Conservation (phyloP, 2,329 filamentous ascomycete genomes). For the Colletotrichum abscissum region DNA sequence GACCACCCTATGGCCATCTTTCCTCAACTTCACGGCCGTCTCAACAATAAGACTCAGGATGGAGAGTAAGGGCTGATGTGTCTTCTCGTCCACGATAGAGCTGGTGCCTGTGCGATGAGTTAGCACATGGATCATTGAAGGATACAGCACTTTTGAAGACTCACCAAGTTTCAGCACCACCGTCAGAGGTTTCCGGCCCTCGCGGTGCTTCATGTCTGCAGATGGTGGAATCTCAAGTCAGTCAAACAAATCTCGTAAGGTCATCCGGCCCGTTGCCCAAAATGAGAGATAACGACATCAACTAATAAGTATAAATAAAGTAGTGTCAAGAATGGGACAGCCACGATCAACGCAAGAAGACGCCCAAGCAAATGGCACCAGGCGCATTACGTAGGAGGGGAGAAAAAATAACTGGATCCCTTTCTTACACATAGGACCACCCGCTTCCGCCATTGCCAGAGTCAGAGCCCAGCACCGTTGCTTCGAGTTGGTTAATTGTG, state of each 20-base stretch:
- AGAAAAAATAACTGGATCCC: constrained; percentile 30
- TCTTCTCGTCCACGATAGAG: constrained; percentile 98
- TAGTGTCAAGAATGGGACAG: not conserved
- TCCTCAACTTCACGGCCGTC: constrained; percentile 86
- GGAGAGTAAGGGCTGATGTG: constrained; percentile 91
- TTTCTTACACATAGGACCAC: constrained; percentile 36
- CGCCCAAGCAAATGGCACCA: constrained; percentile 7
- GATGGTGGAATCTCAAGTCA: constrained; percentile 19
- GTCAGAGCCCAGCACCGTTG: constrained; percentile 22
- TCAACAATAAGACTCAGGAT: constrained; percentile 94
- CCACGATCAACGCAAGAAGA: not conserved
- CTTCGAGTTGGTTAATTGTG: constrained; percentile 28
- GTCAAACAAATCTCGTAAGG: not conserved
- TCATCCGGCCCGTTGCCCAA: not conserved
- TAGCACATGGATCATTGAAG: not conserved
- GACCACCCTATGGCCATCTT: constrained; percentile 93
- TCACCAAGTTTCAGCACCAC: constrained; percentile 91
- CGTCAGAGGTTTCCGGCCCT: constrained; percentile 71
- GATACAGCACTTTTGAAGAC: constrained; percentile 39
- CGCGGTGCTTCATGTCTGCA: constrained; percentile 67
- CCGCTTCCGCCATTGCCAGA: constrained; percentile 35
- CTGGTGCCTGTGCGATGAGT: constrained; percentile 79
- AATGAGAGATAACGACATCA: not conserved
- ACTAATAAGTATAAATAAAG: not conserved
- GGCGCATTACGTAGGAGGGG: constrained; percentile 26